Percentiles rank a stretch among this genome's conserved stretches.
phyloP scores from a whole-genome alignment of 2,329 filamentous ascomycete genomes.

The Nigrospora sphaerica region DNA sequence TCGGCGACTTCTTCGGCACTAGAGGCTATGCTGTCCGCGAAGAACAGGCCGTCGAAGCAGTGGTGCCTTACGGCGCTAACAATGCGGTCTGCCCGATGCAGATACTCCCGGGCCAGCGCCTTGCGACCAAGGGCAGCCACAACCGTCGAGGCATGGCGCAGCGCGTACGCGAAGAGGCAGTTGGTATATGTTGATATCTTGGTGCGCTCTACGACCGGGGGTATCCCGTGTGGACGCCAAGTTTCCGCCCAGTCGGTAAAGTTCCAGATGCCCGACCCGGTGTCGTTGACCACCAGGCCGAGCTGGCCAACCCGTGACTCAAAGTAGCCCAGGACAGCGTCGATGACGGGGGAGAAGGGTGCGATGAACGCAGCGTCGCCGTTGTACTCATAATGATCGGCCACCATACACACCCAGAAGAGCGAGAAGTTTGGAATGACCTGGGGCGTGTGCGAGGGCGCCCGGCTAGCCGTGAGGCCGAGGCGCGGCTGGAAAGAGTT shows the following conservation, averaged over 20 bases:
- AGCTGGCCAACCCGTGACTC: background rate
- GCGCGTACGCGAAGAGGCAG: constrained; percentile 28
- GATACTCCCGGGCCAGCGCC: constrained; percentile 21
- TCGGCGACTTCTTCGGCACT: constrained; percentile 12
- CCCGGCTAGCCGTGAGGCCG: constrained; percentile 26
- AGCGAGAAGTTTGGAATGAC: constrained; percentile 29
- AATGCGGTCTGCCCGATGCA: constrained; percentile 14
- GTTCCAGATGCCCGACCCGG: too few species aligned
- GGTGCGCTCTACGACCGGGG: too few species aligned
- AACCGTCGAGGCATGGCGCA: constrained; percentile 24
- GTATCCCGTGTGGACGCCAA: too few species aligned
- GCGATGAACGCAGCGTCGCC: constrained; percentile 21
- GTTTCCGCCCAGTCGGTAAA: too few species aligned
- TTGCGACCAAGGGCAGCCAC: constrained; percentile 23
- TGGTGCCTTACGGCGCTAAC: constrained; percentile 17
- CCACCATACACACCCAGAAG: constrained; percentile 27
- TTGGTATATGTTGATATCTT: constrained; percentile 12
- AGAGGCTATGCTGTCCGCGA: constrained; percentile 25
- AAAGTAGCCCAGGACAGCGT: constrained; percentile 26
- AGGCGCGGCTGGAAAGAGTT: constrained; percentile 11
- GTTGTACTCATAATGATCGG: constrained; percentile 28
- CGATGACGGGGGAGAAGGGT: constrained; percentile 21
- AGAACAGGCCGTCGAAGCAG: constrained; percentile 25
- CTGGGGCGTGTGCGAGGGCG: constrained; percentile 26
- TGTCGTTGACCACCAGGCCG: too few species aligned